Base-by-base conservation (phyloP, 2,329 filamentous ascomycete genomes). In the Dactylonectria macrodidyma region DNA sequence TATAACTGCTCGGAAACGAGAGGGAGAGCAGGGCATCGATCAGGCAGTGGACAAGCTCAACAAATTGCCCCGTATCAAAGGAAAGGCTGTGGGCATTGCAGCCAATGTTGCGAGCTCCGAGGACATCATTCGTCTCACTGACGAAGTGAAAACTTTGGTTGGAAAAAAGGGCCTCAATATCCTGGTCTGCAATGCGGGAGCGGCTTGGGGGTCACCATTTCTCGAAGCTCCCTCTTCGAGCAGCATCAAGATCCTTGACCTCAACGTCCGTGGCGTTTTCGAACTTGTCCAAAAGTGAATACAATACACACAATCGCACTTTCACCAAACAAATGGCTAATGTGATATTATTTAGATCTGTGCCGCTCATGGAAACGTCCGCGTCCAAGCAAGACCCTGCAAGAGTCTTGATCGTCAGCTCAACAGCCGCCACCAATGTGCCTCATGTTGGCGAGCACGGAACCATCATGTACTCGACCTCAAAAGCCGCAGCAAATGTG, bases 211-310 rank as follows among this genome's bases (percentile, higher is more conserved):
- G 3, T 88, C 86, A 65, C 82, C 84, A 30, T 93, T 93, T 72
- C 91, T 93, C 69, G 79, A 87, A 84, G 68, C 89, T 87, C 78
- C 89, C 85, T 44, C 90, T 87, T 77, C 82, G 80, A 70, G 87
- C 83, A 93, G 91, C 73, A 83, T 85, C 67, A 92, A 91, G 78
- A 90, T 93, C 51, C 88, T 93, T 84, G 89, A 92, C 74, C 75
- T 91, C 75, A 93, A 93, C 70, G 91, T 93, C 50, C 90, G 92
- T 82, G 90, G 89, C 46, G 88, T 93, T 3, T 93, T 93, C 76
- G 89, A 91, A 72, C 88, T 89, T 8, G 87, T 91, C 30, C 90
- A 92, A 76, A 86, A 88, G 84, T 87, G 24, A 70, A 72, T 14
- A n/a, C 34, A 12, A 38, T 14, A 8, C n/a, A 26, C 24, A n/a